A percentile compares a stretch with the other conserved stretches of the same genome.
Evolutionary conservation across 192 early-diverging fungal species (phyloP).

Genomic region (Ambispora gerdemannii): DNA sequence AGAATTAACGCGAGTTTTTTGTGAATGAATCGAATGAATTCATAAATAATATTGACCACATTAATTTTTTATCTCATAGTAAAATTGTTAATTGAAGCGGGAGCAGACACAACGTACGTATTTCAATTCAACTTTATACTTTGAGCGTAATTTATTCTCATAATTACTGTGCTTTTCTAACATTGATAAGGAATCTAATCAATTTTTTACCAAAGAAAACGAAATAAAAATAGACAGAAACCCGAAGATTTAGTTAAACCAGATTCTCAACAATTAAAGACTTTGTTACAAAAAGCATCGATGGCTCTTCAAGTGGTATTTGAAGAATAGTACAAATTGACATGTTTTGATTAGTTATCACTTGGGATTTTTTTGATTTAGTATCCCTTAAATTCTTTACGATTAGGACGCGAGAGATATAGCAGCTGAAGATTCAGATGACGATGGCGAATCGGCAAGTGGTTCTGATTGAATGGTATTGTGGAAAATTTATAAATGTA

Average conservation of each 20-base stretch:
- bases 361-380: background rate
- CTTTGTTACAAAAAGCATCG: conserved; percentile 24
- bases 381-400: background rate
- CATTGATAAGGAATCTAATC: background rate
- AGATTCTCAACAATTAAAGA: conserved; percentile 24
- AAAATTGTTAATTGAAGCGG: conserved; percentile 13
- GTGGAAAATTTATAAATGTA: too few species aligned
- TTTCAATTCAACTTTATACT: background rate
- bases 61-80: background rate
- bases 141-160: background rate
- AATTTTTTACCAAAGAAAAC: conserved; percentile 8
- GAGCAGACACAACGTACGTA: conserved; percentile 23
- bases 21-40: too few species aligned
- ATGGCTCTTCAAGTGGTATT: conserved; percentile 20
- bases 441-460: background rate
- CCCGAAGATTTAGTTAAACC: conserved; percentile 20
- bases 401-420: conserved; percentile 28
- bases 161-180: background rate
- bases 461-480: background rate
- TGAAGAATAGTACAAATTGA: background rate
- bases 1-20: too few species aligned
- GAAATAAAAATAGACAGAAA: conserved; percentile 27
- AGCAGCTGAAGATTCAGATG: conserved; percentile 13
- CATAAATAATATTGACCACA: background rate
- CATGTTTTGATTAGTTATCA: background rate